phyloP scores from a whole-genome alignment of 257 asterid species.

The Fraxinus anomala region DNA sequence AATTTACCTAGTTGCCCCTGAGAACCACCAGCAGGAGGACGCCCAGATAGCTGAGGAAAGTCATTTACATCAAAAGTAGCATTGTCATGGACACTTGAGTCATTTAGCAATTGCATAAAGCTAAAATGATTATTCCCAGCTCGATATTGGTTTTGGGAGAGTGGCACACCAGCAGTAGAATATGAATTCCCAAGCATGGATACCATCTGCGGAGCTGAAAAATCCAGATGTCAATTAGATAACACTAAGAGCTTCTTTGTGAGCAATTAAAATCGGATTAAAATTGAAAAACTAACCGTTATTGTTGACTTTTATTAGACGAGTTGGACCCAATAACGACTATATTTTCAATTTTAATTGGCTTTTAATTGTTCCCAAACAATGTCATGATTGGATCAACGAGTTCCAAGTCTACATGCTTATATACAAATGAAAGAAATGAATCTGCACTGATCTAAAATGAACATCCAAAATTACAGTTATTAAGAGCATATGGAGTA shows the following conservation, averaged over 20 bases:
- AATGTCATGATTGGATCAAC: constrained; percentile 1
- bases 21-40: constrained; percentile 75
- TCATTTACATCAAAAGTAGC: constrained; percentile 75
- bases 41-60: constrained; percentile 84
- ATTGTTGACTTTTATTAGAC: no score
- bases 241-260: background rate
- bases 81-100: constrained; percentile 63
- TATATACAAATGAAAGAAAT: constrained; percentile 10
- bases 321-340: no score
- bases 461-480: constrained; percentile 2
- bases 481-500: constrained; percentile 10
- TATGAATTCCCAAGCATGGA: constrained; percentile 78
- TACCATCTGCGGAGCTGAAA: constrained; percentile 86
- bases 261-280: no score
- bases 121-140: constrained; percentile 62
- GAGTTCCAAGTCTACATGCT: constrained; percentile 1
- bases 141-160: constrained; percentile 78
- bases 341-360: no score
- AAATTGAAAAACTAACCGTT: no score
- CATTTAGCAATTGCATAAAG: constrained; percentile 66
- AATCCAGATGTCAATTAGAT: constrained; percentile 34
- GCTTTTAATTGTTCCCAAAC: no score
- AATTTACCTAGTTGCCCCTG: constrained; percentile 75
- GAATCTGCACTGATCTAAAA: background rate
- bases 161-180: constrained; percentile 71